A percentile compares a stretch with the other conserved stretches of the same genome.
These are phyloP conservation scores for Retiboletus flavoniger DNA, from an alignment of 1,284 basidiomycete species.

Conservation along the genomic window DNA sequence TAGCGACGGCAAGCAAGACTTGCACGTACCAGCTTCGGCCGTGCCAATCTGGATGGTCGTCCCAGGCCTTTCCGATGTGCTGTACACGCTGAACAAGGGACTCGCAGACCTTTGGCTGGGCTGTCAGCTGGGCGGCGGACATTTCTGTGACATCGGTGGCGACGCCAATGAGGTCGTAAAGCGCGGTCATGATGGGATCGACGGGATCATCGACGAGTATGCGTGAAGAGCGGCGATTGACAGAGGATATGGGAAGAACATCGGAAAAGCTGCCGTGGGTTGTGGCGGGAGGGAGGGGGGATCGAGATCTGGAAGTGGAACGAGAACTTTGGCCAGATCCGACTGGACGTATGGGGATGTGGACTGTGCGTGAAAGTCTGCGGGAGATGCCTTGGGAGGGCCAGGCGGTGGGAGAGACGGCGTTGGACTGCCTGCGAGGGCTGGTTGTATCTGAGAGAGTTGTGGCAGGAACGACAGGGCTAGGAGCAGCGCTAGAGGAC, in stretches of 20 bases:
- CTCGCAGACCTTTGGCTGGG: constrained; percentile 82
- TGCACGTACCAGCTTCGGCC: constrained; percentile 99
- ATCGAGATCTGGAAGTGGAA: constrained; percentile 92
- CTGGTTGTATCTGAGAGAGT: constrained; percentile 61
- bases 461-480: constrained; percentile 53
- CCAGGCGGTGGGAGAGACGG: constrained; percentile 55
- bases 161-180: constrained; percentile 91
- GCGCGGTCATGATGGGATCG: constrained; percentile 85
- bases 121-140: constrained; percentile 81
- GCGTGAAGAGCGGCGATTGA: constrained; percentile 69
- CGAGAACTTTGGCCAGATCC: constrained; percentile 85
- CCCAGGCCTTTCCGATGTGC: constrained; percentile 91
- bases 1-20: constrained; percentile 93
- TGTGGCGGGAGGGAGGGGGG: constrained; percentile 81
- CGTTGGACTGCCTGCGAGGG: constrained; percentile 58
- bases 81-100: constrained; percentile 89
- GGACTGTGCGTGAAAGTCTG: constrained; percentile 77
- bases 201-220: constrained; percentile 76
- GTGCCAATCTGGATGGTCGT: constrained; percentile 97
- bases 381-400: constrained; percentile 58
- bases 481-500: constrained; percentile 41
- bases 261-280: constrained; percentile 66
- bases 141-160: constrained; percentile 96
- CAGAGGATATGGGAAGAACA: constrained; percentile 46
- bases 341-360: constrained; percentile 66